Evolutionary conservation across 2,329 filamentous ascomycete species (phyloP).

Genomic region (Ceratocystis albifundus): DNA sequence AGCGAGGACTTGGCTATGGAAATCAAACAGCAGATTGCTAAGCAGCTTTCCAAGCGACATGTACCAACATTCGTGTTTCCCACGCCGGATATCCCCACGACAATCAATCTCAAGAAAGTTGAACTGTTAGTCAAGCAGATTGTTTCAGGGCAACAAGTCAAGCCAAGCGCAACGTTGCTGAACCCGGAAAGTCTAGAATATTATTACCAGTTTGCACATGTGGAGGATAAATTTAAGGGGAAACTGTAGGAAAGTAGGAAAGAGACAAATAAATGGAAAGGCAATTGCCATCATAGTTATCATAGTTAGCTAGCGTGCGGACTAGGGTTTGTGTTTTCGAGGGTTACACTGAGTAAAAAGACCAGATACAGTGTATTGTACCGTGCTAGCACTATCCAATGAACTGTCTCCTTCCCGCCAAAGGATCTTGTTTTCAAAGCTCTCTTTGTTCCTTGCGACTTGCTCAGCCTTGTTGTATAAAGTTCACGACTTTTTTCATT

Average conservation of each 20-base stretch:
- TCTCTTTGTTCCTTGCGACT: neutral
- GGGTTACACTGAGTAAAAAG: neutral
- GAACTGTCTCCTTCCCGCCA: neutral
- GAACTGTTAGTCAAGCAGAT: conserved; percentile 78
- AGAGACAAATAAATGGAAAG: no score
- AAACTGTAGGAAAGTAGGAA: neutral
- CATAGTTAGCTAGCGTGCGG: no score
- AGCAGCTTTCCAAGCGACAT: conserved; percentile 58
- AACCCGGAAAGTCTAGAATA: conserved; percentile 66
- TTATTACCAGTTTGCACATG: conserved; percentile 61
- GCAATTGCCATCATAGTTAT: no score
- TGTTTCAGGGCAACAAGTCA: conserved; percentile 61
- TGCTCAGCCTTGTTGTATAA: neutral
- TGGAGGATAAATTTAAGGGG: conserved; percentile 6
- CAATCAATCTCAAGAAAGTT: conserved; percentile 76
- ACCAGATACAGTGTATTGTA: neutral
- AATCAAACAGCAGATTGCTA: conserved; percentile 53
- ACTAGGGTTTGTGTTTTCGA: neutral
- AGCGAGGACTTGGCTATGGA: conserved; percentile 42
- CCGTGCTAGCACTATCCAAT: neutral
- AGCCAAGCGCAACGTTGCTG: conserved; percentile 61
- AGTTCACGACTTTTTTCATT: conserved; percentile 1
- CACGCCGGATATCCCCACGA: conserved; percentile 69
- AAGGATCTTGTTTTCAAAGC: conserved; percentile 3
- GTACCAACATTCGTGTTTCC: conserved; percentile 70